Evolutionary conservation across 768 basidiomycete genomes (phyloP).

Genomic region (Mycena belliarum): DNA sequence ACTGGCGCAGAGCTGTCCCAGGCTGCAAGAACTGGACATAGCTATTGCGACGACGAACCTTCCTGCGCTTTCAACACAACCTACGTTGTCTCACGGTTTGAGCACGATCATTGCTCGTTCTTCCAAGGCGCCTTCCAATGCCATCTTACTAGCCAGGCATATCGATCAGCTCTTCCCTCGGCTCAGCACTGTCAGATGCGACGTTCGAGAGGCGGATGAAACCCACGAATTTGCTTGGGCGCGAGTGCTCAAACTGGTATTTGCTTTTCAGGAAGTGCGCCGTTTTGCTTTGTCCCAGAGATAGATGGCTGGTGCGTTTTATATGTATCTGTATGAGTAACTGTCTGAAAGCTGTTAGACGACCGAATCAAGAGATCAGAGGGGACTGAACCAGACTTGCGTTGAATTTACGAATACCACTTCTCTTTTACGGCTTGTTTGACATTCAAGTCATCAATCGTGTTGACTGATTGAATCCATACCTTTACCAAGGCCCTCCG

Average conservation of each 20-base stretch:
- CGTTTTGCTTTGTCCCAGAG: no score
- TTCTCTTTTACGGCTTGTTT: no score
- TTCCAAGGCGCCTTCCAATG: background rate
- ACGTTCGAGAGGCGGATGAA: background rate
- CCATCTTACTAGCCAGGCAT: background rate
- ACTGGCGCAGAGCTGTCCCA: background rate
- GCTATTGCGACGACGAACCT: background rate
- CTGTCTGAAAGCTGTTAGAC: no score
- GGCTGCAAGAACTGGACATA: background rate
- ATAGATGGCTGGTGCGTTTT: no score
- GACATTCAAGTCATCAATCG: no score
- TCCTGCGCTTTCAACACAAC: background rate
- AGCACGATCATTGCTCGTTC: background rate
- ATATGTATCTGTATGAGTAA: no score
- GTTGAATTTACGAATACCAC: no score
- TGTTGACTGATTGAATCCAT: no score
- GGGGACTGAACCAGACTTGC: no score
- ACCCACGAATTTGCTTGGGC: background rate
- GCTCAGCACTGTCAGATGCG: background rate
- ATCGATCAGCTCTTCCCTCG: constrained; percentile 2
- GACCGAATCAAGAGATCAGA: no score
- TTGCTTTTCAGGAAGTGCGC: constrained; percentile 11
- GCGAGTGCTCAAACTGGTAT: background rate
- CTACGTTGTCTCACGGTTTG: background rate
- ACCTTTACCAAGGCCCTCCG: no score